These are phyloP conservation scores for Leucocoprinus birnbaumii DNA, from an alignment of 768 basidiomycete genomes.

Conservation along the genomic window DNA sequence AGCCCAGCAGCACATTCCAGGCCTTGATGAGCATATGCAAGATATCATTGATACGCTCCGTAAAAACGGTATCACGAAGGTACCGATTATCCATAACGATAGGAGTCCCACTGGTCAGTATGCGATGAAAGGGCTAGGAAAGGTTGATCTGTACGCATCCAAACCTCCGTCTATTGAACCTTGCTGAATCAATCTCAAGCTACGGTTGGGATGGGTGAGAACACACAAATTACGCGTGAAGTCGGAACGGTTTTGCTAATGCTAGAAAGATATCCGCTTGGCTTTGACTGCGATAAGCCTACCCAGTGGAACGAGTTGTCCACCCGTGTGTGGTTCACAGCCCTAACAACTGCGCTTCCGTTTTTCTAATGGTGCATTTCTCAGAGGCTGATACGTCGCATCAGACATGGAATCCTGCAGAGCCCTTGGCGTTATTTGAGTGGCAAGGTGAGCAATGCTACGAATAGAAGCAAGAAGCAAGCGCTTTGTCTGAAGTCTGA, in stretches of 20 bases:
- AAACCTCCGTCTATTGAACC: no score
- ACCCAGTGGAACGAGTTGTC: constrained; percentile 43
- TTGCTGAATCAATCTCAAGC: not conserved
- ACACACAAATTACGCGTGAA: not conserved
- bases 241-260: not conserved
- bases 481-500: not conserved
- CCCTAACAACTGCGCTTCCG: not conserved
- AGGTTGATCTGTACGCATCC: constrained; percentile 28
- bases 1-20: constrained; percentile 25
- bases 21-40: constrained; percentile 39
- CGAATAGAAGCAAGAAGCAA: not conserved
- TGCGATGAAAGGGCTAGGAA: constrained; percentile 25
- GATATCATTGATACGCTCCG: constrained; percentile 34
- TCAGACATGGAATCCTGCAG: constrained; percentile 30
- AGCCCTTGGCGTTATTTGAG: constrained; percentile 33
- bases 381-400: constrained; percentile 29
- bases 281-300: constrained; percentile 65
- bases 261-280: constrained; percentile 48
- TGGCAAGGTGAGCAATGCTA: constrained; percentile 28
- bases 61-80: constrained; percentile 31
- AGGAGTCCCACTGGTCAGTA: constrained; percentile 28
- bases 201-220: constrained; percentile 10
- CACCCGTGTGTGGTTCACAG: constrained; percentile 21
- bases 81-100: constrained; percentile 36
- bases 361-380: not conserved